Evolutionary conservation across 2,329 filamentous ascomycete genomes (phyloP).

Genomic region (Botrytis aclada): DNA sequence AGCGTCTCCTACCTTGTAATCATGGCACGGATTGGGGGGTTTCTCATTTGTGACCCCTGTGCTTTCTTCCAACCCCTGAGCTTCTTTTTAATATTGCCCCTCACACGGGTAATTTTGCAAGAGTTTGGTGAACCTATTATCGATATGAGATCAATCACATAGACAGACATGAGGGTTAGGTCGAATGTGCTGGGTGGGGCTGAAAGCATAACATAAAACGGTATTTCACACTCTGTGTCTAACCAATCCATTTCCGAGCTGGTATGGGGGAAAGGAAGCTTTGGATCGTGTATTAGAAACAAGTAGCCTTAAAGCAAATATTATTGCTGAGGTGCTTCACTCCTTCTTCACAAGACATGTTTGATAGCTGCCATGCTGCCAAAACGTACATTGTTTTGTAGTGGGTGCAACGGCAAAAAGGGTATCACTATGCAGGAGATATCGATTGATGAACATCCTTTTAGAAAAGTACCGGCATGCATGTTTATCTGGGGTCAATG

Average conservation of each 20-base stretch:
- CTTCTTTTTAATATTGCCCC: conserved; percentile 4
- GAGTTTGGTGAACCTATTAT: conserved; percentile 3
- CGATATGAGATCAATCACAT: background rate
- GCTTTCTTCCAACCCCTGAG: background rate
- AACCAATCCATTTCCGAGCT: background rate
- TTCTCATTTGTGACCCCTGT: conserved; percentile 2
- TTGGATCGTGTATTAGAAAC: background rate
- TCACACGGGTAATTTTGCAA: background rate
- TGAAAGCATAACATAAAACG: background rate
- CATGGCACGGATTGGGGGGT: background rate
- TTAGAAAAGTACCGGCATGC: background rate
- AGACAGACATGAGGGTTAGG: background rate
- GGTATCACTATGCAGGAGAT: background rate
- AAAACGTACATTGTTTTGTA: background rate
- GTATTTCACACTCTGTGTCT: background rate
- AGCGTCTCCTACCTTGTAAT: background rate
- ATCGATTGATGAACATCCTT: background rate
- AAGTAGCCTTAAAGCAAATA: background rate
- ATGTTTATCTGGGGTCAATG: background rate
- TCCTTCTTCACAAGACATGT: background rate
- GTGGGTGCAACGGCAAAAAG: background rate
- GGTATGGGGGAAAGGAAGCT: background rate
- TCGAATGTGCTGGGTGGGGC: background rate
- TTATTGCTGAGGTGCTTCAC: background rate
- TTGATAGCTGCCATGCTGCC: background rate